Base-by-base conservation (phyloP, 2,329 filamentous ascomycete species). In the Fusarium staphyleae region DNA sequence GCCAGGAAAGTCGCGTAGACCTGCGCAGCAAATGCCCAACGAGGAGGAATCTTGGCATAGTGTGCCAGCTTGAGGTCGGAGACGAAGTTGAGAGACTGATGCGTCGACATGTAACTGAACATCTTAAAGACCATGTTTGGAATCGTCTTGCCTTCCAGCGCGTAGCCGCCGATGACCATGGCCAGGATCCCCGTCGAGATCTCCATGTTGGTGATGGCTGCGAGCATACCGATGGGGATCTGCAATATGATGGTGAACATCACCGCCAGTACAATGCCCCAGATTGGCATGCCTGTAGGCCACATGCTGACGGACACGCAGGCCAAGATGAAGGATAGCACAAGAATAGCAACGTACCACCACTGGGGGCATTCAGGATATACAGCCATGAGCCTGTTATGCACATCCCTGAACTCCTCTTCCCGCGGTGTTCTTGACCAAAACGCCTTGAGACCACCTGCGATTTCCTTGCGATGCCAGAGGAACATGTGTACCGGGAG, bases 111-210 rank as follows among this genome's bases (percentile, higher is more conserved):
- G 65, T 84, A 87, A 43, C 84, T 83, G 57, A 85, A 88, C 55
- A 83, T 86, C 69, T 87, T 88, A 77, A 89, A 89, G 67, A 89
- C 78, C 85, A 90, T 89, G 77, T 88, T 85, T 5, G 85, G 84
- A 37, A 89, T 76, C 1, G 86, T 84, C 3, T 77, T 77, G 8
- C 87, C 86, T 1, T 86, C 86, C 30, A 87, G 77, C 70, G 87
- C 84, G 68, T 89, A 88, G 1, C 87, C 87, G 47, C 85, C 78
- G 29, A 90, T 77, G 58, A 86, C 86, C 67, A 87, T 83, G n/a
- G 84, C 85, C 30, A 89, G 74, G 10, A 89, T 84, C 59, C 86
- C 86, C 2, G 88, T 74, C 2, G 84, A 83, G 3, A 88, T 67
- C 62, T 84, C 79, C 33, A 80, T 75, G 69, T 83, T 83, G 22